phyloP scores from a whole-genome alignment of 2,329 filamentous ascomycete genomes.

The Clathrospora elynae region DNA sequence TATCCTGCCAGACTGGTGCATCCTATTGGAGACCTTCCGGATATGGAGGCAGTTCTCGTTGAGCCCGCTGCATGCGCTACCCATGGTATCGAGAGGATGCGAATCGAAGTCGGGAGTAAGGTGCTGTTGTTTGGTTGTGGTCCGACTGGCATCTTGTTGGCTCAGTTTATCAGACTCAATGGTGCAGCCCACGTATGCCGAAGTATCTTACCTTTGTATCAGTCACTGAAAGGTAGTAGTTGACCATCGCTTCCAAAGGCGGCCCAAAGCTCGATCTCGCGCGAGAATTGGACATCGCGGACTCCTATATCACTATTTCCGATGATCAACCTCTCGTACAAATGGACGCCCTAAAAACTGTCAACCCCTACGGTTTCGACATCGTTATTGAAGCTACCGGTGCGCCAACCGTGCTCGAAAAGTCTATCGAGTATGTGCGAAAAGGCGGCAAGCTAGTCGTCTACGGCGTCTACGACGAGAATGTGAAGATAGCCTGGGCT shows the following conservation, averaged over 20 bases:
- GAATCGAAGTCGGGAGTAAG: conserved; percentile 67
- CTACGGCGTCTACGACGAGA: conserved; percentile 70
- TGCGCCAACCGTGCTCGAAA: conserved; percentile 69
- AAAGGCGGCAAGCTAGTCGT: conserved; percentile 73
- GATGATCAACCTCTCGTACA: conserved; percentile 39
- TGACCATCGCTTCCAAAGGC: conserved; percentile 70
- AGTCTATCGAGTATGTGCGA: conserved; percentile 72
- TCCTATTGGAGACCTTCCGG: conserved; percentile 67
- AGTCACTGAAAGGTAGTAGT: conserved; percentile 9
- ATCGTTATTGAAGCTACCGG: conserved; percentile 75
- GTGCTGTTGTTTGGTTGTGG: conserved; percentile 70
- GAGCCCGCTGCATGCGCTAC: conserved; percentile 74
- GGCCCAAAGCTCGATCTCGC: conserved; percentile 75
- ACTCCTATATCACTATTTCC: conserved; percentile 55
- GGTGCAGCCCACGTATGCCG: conserved; percentile 64
- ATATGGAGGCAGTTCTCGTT: conserved; percentile 71
- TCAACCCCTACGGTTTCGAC: conserved; percentile 75
- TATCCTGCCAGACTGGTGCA: conserved; percentile 65
- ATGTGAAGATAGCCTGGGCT: conserved; percentile 68
- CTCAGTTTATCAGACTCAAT: conserved; percentile 67
- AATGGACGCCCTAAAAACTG: conserved; percentile 65
- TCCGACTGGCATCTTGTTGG: conserved; percentile 67
- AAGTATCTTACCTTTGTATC: too few relatives aligned
- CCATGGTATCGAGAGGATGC: conserved; percentile 71
- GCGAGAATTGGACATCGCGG: conserved; percentile 53